phyloP scores from a whole-genome alignment of 2,329 filamentous ascomycete genomes.

The Chalara sp. region DNA sequence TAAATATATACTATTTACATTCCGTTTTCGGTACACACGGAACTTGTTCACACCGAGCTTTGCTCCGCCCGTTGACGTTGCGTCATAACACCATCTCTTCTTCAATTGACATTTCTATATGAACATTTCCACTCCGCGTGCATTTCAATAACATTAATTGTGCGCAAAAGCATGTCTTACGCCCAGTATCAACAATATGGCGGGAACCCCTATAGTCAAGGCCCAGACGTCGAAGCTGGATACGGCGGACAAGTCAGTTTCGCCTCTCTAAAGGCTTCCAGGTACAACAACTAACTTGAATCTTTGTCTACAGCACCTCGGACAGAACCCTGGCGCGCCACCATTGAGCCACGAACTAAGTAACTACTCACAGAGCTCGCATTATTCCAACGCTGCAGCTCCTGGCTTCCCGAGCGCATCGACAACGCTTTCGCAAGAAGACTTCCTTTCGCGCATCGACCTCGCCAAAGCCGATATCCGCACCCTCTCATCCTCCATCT shows the following conservation, averaged over 20 bases:
- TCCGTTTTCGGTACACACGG: too few relatives aligned
- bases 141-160: constrained; percentile 16
- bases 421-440: constrained; percentile 49
- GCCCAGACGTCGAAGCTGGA: constrained; percentile 33
- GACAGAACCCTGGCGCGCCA: not conserved
- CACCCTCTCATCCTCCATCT: constrained; percentile 58
- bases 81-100: constrained; percentile 4
- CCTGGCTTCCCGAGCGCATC: constrained; percentile 16
- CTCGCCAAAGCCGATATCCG: constrained; percentile 62
- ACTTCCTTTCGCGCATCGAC: constrained; percentile 63
- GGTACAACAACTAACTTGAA: not conserved
- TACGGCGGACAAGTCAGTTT: constrained; percentile 21
- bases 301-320: not conserved
- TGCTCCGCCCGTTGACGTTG: not conserved
- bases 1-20: too few relatives aligned
- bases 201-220: constrained; percentile 56
- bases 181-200: constrained; percentile 48
- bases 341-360: constrained; percentile 2
- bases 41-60: too few relatives aligned
- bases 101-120: not conserved
- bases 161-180: constrained; percentile 49
- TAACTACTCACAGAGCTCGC: constrained; percentile 17
- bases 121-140: not conserved
- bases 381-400: constrained; percentile 21
- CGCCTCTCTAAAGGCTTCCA: not conserved